phyloP scores from a whole-genome alignment of 208 protist genomes.

The Endotrypanum monterogeii region DNA sequence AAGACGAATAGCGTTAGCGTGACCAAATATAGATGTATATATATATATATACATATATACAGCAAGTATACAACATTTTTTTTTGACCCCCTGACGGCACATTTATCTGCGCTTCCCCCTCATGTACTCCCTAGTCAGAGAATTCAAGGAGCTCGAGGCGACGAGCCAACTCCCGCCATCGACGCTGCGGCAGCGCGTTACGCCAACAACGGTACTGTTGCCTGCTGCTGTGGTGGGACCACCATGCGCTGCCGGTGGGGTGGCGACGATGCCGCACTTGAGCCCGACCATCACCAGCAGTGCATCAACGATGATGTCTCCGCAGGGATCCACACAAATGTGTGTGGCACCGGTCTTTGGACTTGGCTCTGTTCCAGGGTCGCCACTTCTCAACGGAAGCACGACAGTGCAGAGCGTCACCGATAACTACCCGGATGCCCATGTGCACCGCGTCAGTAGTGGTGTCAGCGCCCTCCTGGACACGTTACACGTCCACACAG shows the following conservation, averaged over 20 bases:
- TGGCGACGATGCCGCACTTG: neutral
- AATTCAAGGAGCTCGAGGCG: conserved; percentile 29
- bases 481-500: neutral
- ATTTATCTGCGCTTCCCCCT: neutral
- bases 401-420: neutral
- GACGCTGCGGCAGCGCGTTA: conserved; percentile 23
- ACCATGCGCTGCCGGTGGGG: neutral
- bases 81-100: neutral
- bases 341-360: conserved; percentile 1
- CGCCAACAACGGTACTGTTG: conserved; percentile 28
- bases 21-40: too few species aligned
- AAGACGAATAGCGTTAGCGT: too few species aligned
- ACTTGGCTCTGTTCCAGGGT: neutral
- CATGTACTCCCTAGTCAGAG: conserved; percentile 11
- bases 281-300: neutral
- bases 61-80: neutral
- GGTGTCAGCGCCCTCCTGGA: neutral
- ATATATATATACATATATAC: neutral
- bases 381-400: neutral
- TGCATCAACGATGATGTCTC: neutral
- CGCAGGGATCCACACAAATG: neutral
- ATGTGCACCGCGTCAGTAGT: neutral
- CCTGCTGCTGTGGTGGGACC: conserved; percentile 8
- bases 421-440: neutral
- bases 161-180: conserved; percentile 37